phyloP scores from a whole-genome alignment of 331 rosid genomes.

The Arachis monticola region DNA sequence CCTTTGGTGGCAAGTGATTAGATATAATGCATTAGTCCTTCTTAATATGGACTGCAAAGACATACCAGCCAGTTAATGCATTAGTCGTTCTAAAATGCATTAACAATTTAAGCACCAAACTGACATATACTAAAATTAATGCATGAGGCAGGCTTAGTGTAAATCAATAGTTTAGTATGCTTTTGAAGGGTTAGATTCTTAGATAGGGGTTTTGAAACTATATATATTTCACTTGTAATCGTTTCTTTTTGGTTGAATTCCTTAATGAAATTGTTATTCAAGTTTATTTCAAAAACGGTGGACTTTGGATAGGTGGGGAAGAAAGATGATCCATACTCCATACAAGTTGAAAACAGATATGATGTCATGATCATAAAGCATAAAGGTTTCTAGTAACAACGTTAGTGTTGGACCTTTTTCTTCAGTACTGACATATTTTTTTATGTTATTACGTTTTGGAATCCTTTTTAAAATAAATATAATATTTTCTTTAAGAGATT shows the following conservation, averaged over 20 bases:
- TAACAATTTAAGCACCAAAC: constrained; percentile 30
- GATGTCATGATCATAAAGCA: constrained; percentile 19
- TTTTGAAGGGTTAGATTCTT: constrained; percentile 13
- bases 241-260: constrained; percentile 11
- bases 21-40: constrained; percentile 90
- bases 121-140: background rate
- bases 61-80: constrained; percentile 23
- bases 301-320: background rate
- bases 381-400: background rate
- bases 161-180: background rate
- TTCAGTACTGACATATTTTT: constrained; percentile 11
- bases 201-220: constrained; percentile 14
- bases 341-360: constrained; percentile 2
- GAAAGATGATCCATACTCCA: background rate
- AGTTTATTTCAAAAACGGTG: background rate
- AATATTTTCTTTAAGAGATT: background rate
- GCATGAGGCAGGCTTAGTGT: background rate
- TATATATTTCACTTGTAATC: background rate
- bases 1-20: constrained; percentile 98
- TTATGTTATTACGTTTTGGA: constrained; percentile 21
- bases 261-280: constrained; percentile 5
- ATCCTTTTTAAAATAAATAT: background rate
- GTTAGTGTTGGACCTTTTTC: constrained; percentile 7
- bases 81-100: constrained; percentile 18
- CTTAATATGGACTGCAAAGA: constrained; percentile 86